Evolutionary conservation across 148 eudicot genomes (phyloP), one percentile per base, ranked within the genome.

Genomic region (Amaranthus hypochondriacus): DNA sequence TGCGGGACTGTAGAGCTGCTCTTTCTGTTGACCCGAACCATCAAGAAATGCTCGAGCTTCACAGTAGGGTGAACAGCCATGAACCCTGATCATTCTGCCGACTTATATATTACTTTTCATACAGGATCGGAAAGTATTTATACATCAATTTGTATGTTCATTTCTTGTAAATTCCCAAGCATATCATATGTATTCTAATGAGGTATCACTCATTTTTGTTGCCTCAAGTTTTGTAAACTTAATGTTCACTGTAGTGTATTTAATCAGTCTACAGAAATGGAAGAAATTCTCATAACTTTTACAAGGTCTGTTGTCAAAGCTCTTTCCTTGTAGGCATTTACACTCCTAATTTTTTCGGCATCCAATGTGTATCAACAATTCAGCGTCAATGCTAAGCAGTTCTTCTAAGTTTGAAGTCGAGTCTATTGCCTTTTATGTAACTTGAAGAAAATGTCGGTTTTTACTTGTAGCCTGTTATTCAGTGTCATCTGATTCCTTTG

Each of bases 21-120:
- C 96, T 96, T 66, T 96, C 92, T 4, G 90, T 96, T n/a, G 99
- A 96, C 71, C 97, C 97, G 0, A 90, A 87, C 77, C 97, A 96
- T 75, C 88, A 83, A 75, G 99, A 96, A 71, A 92, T 92, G 85
- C 80, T 90, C 28, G 97, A 96, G 82, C 96, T 96, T 75, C 92
- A 86, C 42, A 86, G 89, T 73, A 87, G 97, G 52, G 96, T 92
- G 5, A 84, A 92, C 83, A 86, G 82, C 81, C 97, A 84, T 56
- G 96, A 90, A 72, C 93, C 93, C 39, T 90, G 86, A 87, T 52
- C 54, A 6, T 64, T 70, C 44, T 15, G 58, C 46, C 43, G 28
- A 44, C 49, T 42, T 7, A 12, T 4, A 49, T 48, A 50, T 58
- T 9, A 48, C 5, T 51, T 61, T 5, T 61, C 54, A 62, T 51